phyloP scores from a whole-genome alignment of 192 early-diverging fungal species.

The Entomortierella beljakovae region DNA sequence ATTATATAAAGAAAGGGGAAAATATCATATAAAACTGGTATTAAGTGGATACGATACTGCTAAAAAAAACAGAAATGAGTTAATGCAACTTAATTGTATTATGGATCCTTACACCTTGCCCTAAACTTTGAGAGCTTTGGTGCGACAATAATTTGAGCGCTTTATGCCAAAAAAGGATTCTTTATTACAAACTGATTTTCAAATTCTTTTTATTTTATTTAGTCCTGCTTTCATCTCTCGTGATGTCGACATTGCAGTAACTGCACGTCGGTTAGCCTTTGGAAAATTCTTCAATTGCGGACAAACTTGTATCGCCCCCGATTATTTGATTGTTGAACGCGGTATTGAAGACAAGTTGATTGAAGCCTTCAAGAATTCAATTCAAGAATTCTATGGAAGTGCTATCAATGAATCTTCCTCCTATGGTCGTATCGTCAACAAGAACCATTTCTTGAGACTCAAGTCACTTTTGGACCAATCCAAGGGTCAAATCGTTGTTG shows the following conservation, averaged over 20 bases:
- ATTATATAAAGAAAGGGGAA: too few relatives aligned
- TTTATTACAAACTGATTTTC: not conserved
- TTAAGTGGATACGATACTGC: too few relatives aligned
- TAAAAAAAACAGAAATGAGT: too few relatives aligned
- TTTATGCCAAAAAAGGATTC: not conserved
- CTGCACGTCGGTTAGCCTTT: conserved; percentile 83
- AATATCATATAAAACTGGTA: too few relatives aligned
- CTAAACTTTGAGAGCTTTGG: too few relatives aligned
- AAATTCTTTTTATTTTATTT: not conserved
- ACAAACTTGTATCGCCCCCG: conserved; percentile 86
- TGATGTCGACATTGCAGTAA: conserved; percentile 73
- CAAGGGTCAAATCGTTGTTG: conserved; percentile 65
- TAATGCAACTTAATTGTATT: too few relatives aligned
- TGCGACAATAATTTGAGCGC: not conserved
- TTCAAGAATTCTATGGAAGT: conserved; percentile 58
- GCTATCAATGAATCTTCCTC: conserved; percentile 55
- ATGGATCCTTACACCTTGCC: too few relatives aligned
- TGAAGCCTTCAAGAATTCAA: conserved; percentile 60
- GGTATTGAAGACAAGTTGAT: conserved; percentile 63
- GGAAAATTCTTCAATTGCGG: conserved; percentile 91
- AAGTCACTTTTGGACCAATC: conserved; percentile 60
- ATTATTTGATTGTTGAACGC: conserved; percentile 76
- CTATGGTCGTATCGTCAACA: conserved; percentile 75
- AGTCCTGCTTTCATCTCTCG: conserved; percentile 75
- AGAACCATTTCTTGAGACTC: conserved; percentile 73